Base-by-base conservation (phyloP, 108 stramenopile genomes). In the Nitzschia sp. region DNA sequence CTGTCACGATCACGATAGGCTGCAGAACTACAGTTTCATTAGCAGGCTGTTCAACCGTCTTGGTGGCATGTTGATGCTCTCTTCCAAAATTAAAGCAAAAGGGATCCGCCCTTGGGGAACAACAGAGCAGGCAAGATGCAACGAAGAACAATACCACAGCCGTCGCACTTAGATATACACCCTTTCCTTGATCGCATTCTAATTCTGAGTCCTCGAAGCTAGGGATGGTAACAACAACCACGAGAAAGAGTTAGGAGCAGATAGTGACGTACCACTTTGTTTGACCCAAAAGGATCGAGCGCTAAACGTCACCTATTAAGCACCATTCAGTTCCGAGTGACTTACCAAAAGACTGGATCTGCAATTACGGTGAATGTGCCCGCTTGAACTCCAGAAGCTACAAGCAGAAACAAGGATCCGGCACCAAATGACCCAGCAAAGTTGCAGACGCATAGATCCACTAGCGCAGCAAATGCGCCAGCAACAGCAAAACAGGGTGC, bases 291-390 rank as follows among this genome's bases (percentile, higher is more conserved):
- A n/a, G n/a, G n/a, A n/a, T n/a, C n/a, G n/a, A 42, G 38, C 38
- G 13, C 38, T 42, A 6, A 42, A 42, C 38, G 38, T 42, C 38
- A 13, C 13, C 9, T 13, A 42, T 42, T 6, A n/a, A n/a, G n/a
- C n/a, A n/a, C n/a, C 38, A 42, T 42, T 6, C 38, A 9, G 38
- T 9, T 42, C 6, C 9, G 9, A 9, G 38, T 42, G 13, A 49
- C 70, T 32, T 32, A 71, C 70, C 72, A 74, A 48, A 74, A 74
- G 15, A 42, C 72, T 46, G 72, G 72, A 66, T 74, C 72, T 2
- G 72, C 72, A 21, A 74, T n/a, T 1, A 74, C 11, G 2, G 34
- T 24, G 48, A 66, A 74, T 9, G 62, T 63, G 32, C 64, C 72
- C 3, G 42, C 54, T 59, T 65, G 64, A 33, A 66, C 18, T 24